Percentiles rank a stretch among this genome's conserved stretches.
phyloP scores from a whole-genome alignment of 768 basidiomycete genomes.

The Phlegmacium glaucopus region DNA sequence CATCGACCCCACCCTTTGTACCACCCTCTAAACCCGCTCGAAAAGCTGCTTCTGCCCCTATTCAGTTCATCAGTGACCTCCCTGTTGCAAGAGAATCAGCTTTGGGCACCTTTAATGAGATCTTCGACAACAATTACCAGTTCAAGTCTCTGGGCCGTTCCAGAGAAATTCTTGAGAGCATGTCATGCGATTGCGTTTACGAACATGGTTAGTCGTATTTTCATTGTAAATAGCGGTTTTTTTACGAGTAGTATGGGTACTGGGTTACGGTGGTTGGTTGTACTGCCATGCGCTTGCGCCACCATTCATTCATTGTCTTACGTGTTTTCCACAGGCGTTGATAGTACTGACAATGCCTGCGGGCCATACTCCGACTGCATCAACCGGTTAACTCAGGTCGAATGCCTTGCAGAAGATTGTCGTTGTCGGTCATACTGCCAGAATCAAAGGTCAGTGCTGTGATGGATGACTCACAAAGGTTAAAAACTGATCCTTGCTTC shows the following conservation, averaged over 20 bases:
- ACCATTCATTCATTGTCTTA: constrained; percentile 21
- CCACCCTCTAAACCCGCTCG: constrained; percentile 24
- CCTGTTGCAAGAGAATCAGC: constrained; percentile 76
- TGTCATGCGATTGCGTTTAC: constrained; percentile 92
- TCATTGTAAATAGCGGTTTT: constrained; percentile 1
- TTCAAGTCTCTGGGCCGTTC: constrained; percentile 83
- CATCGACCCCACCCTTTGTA: constrained; percentile 38
- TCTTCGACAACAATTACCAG: constrained; percentile 82
- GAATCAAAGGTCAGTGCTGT: constrained; percentile 78
- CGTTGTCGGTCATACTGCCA: constrained; percentile 77
- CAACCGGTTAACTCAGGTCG: constrained; percentile 95
- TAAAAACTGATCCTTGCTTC: constrained; percentile 7
- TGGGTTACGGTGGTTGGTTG: neutral
- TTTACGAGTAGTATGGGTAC: constrained; percentile 17
- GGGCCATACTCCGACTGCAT: constrained; percentile 91
- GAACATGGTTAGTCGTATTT: constrained; percentile 66
- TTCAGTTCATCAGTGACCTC: constrained; percentile 79
- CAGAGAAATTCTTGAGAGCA: constrained; percentile 85
- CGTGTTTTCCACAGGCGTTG: constrained; percentile 43
- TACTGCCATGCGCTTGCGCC: neutral
- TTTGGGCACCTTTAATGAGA: constrained; percentile 65
- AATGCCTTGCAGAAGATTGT: constrained; percentile 91
- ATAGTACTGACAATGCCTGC: constrained; percentile 68
- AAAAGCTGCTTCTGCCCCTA: constrained; percentile 34
- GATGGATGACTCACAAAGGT: constrained; percentile 2